A percentile compares a stretch with the other conserved stretches of the same genome.
Conservation (phyloP, 1,284 basidiomycete genomes). For the Pholiota adiposa region DNA sequence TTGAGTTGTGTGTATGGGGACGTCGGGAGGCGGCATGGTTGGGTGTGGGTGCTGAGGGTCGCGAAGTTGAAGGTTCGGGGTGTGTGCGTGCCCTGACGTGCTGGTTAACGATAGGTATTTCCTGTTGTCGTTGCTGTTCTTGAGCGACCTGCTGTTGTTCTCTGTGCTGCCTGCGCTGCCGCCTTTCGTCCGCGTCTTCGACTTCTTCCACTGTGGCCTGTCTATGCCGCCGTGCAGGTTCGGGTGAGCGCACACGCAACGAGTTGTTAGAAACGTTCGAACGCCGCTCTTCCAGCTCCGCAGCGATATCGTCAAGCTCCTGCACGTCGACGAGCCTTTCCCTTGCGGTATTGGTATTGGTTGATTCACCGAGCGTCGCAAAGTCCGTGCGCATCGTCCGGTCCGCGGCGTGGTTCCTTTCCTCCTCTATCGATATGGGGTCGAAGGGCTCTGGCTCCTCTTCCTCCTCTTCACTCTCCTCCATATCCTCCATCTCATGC, state of each 20-base stretch:
- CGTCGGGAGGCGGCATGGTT: conserved; percentile 33
- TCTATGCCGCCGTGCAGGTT: conserved; percentile 9
- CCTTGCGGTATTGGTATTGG: conserved; percentile 21
- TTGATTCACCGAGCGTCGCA: conserved; percentile 32
- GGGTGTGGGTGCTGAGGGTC: conserved; percentile 39
- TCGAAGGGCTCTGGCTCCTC: conserved; percentile 35
- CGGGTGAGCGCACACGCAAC: conserved; percentile 18
- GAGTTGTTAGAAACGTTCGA: conserved; percentile 44
- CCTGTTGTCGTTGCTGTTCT: background rate
- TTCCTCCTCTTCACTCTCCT: conserved; percentile 35
- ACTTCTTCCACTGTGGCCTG: conserved; percentile 19
- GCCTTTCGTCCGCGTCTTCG: conserved; percentile 13
- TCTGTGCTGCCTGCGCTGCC: background rate
- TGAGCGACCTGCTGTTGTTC: background rate
- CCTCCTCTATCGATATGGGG: conserved; percentile 37
- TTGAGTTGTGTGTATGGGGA: background rate
- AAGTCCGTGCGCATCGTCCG: conserved; percentile 53
- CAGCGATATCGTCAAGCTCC: conserved; percentile 57
- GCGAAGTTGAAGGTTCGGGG: conserved; percentile 22
- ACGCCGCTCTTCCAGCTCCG: conserved; percentile 62
- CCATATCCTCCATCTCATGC: conserved; percentile 33
- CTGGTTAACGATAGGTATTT: background rate
- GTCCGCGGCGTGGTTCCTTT: conserved; percentile 29
- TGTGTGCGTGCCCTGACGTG: conserved; percentile 4
- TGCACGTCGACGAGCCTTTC: conserved; percentile 47